A percentile compares a stretch with the other conserved stretches of the same genome.
Evolutionary conservation across 2,329 filamentous ascomycete species (phyloP).

Genomic region (Coccinonectria pachysandricola): DNA sequence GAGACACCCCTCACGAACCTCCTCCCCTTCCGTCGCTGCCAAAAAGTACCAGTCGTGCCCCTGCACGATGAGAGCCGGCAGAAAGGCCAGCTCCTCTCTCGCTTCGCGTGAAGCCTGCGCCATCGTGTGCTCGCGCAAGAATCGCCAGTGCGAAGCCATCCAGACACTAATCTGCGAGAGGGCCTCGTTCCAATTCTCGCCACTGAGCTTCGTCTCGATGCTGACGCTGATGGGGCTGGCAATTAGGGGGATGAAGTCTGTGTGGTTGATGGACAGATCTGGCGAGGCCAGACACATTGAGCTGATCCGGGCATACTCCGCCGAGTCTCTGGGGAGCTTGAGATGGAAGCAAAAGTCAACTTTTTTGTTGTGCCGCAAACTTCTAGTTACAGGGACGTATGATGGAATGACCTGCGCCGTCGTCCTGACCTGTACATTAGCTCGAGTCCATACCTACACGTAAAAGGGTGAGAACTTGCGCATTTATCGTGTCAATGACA

Average conservation of each 20-base stretch:
- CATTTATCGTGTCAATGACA: background rate
- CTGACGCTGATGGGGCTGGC: conserved; percentile 2
- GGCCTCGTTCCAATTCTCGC: conserved; percentile 2
- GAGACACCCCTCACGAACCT: too few species aligned
- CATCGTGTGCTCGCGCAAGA: background rate
- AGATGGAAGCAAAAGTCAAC: conserved; percentile 3
- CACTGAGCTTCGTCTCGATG: conserved; percentile 5
- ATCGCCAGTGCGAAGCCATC: conserved; percentile 3
- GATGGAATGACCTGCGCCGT: background rate
- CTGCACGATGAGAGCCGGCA: conserved; percentile 1
- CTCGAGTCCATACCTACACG: background rate
- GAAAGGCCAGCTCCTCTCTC: background rate
- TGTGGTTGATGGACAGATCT: conserved; percentile 2
- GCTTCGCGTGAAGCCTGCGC: background rate
- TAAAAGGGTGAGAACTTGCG: background rate
- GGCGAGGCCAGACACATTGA: background rate
- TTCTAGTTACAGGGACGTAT: background rate
- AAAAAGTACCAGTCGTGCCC: too few species aligned
- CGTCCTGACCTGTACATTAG: background rate
- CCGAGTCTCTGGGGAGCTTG: background rate
- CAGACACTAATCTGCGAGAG: conserved; percentile 2
- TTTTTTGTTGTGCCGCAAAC: conserved; percentile 1
- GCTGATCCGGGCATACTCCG: too few species aligned
- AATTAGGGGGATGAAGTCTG: conserved; percentile 2
- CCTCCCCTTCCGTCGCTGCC: background rate